A percentile compares a stretch with the other conserved stretches of the same genome.
These are phyloP conservation scores for Talaromyces piceae DNA, from an alignment of 2,329 filamentous ascomycete genomes.

Conservation along the genomic window DNA sequence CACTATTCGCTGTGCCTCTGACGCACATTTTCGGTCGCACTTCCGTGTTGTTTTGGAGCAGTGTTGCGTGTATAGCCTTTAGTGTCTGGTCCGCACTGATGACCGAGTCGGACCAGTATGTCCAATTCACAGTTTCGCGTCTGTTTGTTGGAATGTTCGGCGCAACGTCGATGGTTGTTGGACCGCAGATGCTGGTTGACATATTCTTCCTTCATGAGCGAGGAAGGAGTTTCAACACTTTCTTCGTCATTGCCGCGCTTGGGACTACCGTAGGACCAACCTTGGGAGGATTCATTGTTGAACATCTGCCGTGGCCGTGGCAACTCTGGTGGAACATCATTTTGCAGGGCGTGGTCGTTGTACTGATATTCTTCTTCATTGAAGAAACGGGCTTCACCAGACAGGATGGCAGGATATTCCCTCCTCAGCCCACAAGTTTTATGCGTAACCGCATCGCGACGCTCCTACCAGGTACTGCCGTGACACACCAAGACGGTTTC, in stretches of 20 bases:
- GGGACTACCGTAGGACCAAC: conserved; percentile 5
- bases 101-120: conserved; percentile 6
- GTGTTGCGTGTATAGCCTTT: conserved; percentile 2
- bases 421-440: conserved; percentile 1
- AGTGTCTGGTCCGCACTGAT: conserved; percentile 10
- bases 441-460: conserved; percentile 8
- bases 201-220: conserved; percentile 11
- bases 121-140: conserved; percentile 10
- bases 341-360: conserved; percentile 4
- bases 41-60: conserved; percentile 8
- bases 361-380: conserved; percentile 5
- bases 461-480: conserved; percentile 7
- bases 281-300: conserved; percentile 8
- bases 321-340: conserved; percentile 9
- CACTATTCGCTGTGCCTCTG: conserved; percentile 6
- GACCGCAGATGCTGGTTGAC: conserved; percentile 9
- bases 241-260: conserved; percentile 4
- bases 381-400: conserved; percentile 9
- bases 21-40: conserved; percentile 9
- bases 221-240: conserved; percentile 8
- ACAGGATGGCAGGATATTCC: conserved; percentile 3
- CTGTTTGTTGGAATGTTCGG: conserved; percentile 9
- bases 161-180: conserved; percentile 3
- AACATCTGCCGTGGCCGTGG: conserved; percentile 8
- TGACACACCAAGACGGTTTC: conserved; percentile 4